These are phyloP conservation scores for Russula dissimulans DNA, from an alignment of 768 basidiomycete species.

Conservation along the genomic window DNA sequence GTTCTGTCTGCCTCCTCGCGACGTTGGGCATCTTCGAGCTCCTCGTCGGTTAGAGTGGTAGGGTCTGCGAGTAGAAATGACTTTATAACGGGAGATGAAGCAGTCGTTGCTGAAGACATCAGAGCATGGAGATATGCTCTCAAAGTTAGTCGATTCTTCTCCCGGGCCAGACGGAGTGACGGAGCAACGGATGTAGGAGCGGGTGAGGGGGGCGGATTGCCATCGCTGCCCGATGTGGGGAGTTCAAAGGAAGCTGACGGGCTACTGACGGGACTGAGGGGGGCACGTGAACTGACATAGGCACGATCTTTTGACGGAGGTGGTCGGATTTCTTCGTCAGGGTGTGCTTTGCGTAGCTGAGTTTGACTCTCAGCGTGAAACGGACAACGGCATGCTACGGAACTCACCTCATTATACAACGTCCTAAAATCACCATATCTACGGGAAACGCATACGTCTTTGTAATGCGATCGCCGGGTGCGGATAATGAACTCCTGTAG, in stretches of 20 bases:
- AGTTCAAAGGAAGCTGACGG: not conserved
- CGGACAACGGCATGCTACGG: not conserved
- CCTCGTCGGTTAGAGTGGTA: slow-evolving; percentile 55
- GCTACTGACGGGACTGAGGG: slow-evolving; percentile 26
- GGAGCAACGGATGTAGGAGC: slow-evolving; percentile 2
- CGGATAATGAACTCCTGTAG: slow-evolving; percentile 89
- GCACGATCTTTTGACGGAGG: slow-evolving; percentile 89
- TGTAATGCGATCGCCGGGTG: slow-evolving; percentile 61
- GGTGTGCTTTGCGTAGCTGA: slow-evolving; percentile 80
- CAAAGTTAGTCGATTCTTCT: slow-evolving; percentile 92
- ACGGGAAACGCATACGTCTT: slow-evolving; percentile 81
- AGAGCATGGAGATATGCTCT: slow-evolving; percentile 85
- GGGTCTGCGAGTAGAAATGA: slow-evolving; percentile 80
- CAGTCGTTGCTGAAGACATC: slow-evolving; percentile 59
- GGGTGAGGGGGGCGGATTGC: slow-evolving; percentile 22
- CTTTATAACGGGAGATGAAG: slow-evolving; percentile 75
- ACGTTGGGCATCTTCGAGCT: slow-evolving; percentile 65
- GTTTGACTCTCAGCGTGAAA: slow-evolving; percentile 15
- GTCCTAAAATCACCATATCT: slow-evolving; percentile 94
- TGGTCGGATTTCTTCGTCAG: slow-evolving; percentile 66
- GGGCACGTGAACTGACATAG: slow-evolving; percentile 40
- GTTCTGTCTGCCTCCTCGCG: slow-evolving; percentile 85
- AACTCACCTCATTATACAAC: slow-evolving; percentile 68
- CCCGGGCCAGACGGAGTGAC: slow-evolving; percentile 54
- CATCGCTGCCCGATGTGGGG: slow-evolving; percentile 18